A percentile compares a stretch with the other conserved stretches of the same genome.
Conservation (phyloP, 2,329 filamentous ascomycete genomes). For the Fusarium torreyae region DNA sequence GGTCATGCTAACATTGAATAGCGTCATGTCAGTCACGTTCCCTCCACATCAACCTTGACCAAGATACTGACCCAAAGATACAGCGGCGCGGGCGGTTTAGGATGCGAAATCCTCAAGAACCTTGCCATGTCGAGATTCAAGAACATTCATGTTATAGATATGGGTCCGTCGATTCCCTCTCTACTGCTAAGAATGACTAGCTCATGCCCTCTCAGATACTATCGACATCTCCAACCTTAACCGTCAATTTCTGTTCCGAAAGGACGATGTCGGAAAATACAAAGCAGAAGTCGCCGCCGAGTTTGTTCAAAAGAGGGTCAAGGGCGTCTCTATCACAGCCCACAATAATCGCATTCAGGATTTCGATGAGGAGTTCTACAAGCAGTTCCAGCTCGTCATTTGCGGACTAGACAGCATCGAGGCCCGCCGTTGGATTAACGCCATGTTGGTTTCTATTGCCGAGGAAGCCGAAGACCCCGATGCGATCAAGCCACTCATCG, state of each 20-base stretch:
- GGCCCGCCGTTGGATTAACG: conserved; percentile 98
- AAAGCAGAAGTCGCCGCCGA: conserved; percentile 94
- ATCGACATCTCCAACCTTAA: conserved; percentile 99
- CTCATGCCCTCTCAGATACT: conserved; percentile 74
- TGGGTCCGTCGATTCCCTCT: conserved; percentile 73
- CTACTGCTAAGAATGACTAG: background rate
- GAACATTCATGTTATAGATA: conserved; percentile 98
- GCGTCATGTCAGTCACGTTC: conserved; percentile 64
- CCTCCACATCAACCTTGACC: conserved; percentile 21
- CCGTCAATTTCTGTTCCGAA: conserved; percentile 95
- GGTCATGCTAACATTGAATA: conserved; percentile 50
- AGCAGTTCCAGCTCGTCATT: conserved; percentile 94
- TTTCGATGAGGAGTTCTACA: conserved; percentile 96
- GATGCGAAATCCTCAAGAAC: conserved; percentile 97
- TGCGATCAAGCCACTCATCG: conserved; percentile 91
- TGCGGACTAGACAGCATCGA: conserved; percentile 98
- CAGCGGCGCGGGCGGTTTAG: conserved; percentile 92
- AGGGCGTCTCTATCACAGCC: conserved; percentile 91
- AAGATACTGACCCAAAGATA: conserved; percentile 39
- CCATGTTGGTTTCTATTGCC: conserved; percentile 90
- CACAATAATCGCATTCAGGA: conserved; percentile 97
- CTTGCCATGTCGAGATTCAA: conserved; percentile 95
- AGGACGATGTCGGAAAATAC: conserved; percentile 89
- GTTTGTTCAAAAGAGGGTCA: conserved; percentile 91
- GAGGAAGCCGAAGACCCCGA: conserved; percentile 83